Percentiles rank a stretch among this genome's conserved stretches.
Conservation (phyloP, 2,329 filamentous ascomycete genomes). For the Immersiporthe knoxdaviesiana region DNA sequence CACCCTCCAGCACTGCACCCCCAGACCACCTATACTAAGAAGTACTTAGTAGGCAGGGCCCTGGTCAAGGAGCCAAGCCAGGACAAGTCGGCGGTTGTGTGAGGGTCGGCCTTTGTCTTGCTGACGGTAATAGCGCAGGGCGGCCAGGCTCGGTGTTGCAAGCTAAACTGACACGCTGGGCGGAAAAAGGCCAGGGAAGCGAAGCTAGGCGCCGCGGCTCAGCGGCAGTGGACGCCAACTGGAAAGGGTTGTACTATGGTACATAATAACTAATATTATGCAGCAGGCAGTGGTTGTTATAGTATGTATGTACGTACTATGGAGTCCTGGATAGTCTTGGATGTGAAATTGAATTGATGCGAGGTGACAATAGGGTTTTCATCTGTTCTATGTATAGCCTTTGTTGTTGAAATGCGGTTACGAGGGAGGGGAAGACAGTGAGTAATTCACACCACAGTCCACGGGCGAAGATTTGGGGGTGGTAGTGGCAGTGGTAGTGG, state of each 20-base stretch:
- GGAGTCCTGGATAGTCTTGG: background rate
- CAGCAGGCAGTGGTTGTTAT: background rate
- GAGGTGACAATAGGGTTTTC: background rate
- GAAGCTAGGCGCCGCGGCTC: background rate
- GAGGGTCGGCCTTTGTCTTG: constrained; percentile 6
- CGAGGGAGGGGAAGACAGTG: background rate
- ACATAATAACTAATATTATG: no score
- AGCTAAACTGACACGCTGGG: background rate
- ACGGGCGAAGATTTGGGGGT: background rate
- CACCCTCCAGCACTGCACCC: no score
- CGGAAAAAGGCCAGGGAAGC: background rate
- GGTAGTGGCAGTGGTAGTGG: background rate
- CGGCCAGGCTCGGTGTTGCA: background rate
- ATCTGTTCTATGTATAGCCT: background rate
- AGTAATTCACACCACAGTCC: background rate
- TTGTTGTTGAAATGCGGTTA: background rate
- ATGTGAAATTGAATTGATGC: constrained; percentile 1
- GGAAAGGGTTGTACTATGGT: background rate
- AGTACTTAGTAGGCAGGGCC: no score
- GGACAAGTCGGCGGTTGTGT: background rate
- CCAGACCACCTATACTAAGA: background rate
- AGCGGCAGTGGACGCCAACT: background rate
- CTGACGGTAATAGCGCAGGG: background rate
- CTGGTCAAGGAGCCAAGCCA: background rate
- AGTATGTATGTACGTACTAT: background rate